Evolutionary conservation across 371 early-diverging fungal species (phyloP).

Genomic region (Lichtheimia ornata): DNA sequence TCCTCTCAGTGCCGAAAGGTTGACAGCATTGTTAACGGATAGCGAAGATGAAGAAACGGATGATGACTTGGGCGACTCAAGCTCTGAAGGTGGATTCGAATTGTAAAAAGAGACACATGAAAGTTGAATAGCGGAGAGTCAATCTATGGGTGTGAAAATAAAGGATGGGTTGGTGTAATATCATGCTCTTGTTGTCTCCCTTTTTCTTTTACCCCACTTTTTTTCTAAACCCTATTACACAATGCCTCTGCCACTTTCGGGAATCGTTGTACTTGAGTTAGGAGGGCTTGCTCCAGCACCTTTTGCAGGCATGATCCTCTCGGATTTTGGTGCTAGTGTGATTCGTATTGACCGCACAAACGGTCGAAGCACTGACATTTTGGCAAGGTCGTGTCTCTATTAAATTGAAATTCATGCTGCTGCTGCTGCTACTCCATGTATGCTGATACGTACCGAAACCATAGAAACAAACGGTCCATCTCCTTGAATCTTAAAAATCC

Average conservation of each 20-base stretch:
- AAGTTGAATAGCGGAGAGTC: background rate
- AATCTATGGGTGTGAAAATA: background rate
- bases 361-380: conserved; percentile 49
- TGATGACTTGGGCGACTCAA: conserved; percentile 27
- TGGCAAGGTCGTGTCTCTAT: conserved; percentile 37
- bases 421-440: no score
- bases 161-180: background rate
- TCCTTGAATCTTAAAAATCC: conserved; percentile 65
- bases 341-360: conserved; percentile 68
- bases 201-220: background rate
- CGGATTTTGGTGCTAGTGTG: conserved; percentile 79
- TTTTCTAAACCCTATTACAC: background rate
- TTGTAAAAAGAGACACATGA: background rate
- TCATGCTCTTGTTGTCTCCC: no score
- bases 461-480: conserved; percentile 70
- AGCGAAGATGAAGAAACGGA: conserved; percentile 57
- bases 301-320: conserved; percentile 69
- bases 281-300: conserved; percentile 80
- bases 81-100: conserved; percentile 31
- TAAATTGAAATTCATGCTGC: background rate
- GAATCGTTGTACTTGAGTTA: conserved; percentile 69
- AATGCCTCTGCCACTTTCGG: conserved; percentile 44
- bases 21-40: conserved; percentile 59
- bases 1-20: conserved; percentile 67
- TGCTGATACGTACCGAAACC: background rate